Conservation (phyloP, 352 stramenopile genomes). For the Aphanomyces euteiches region DNA sequence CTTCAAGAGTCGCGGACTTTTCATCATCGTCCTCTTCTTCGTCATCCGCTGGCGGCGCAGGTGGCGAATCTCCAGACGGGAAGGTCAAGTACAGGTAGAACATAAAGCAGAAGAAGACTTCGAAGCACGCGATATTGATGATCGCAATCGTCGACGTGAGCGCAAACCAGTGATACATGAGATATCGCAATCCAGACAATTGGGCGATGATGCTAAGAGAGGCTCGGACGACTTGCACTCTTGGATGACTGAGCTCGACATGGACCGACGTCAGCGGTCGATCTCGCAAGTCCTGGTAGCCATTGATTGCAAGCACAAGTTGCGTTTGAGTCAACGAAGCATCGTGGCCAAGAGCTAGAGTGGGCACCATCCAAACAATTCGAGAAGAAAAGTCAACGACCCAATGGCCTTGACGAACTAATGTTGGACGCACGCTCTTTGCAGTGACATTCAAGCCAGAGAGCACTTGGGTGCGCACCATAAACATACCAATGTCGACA, state of each 20-base stretch:
- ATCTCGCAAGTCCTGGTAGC: constrained; percentile 51
- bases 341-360: constrained; percentile 39
- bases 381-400: constrained; percentile 55
- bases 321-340: constrained; percentile 55
- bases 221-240: constrained; percentile 63
- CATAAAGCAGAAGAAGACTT: constrained; percentile 35
- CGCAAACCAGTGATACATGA: constrained; percentile 85
- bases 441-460: constrained; percentile 27
- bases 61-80: background rate
- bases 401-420: constrained; percentile 56
- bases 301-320: constrained; percentile 58
- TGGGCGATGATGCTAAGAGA: constrained; percentile 81
- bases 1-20: background rate
- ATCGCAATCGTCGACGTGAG: constrained; percentile 66
- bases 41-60: background rate
- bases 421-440: constrained; percentile 51
- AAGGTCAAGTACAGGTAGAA: constrained; percentile 28
- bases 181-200: constrained; percentile 69
- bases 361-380: constrained; percentile 46
- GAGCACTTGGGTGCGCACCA: constrained; percentile 45
- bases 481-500: constrained; percentile 72
- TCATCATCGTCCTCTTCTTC: background rate
- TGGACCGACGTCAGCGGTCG: constrained; percentile 51
- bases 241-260: constrained; percentile 60
- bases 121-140: constrained; percentile 72